Conservation (phyloP, 1,284 basidiomycete genomes). For the Calocybe gambosa region DNA sequence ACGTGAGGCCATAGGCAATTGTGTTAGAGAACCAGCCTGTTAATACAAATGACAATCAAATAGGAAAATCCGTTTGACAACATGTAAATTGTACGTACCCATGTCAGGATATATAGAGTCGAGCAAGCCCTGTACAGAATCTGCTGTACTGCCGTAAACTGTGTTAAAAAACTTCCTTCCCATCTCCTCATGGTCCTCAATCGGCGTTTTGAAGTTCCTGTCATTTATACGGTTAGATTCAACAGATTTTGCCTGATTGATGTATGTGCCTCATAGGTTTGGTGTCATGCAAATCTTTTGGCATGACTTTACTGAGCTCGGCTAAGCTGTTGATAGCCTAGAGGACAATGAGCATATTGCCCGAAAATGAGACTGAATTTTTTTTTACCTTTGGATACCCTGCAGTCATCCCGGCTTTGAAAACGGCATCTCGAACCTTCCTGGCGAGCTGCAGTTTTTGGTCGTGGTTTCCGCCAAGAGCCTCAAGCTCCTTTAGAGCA, state of each 20-base stretch:
- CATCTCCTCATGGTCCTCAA: slow-evolving; percentile 34
- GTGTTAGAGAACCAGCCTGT: slow-evolving; percentile 47
- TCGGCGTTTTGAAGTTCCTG: slow-evolving; percentile 33
- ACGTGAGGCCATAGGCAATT: slow-evolving; percentile 45
- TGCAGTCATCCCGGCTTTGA: slow-evolving; percentile 48
- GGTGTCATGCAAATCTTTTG: slow-evolving; percentile 33
- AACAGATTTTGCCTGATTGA: neutral
- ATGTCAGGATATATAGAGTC: slow-evolving; percentile 50
- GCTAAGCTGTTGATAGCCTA: slow-evolving; percentile 44
- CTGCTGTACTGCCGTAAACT: slow-evolving; percentile 47
- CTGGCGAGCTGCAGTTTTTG: slow-evolving; percentile 27
- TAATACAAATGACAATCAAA: neutral
- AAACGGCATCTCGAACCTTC: slow-evolving; percentile 48
- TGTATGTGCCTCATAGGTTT: slow-evolving; percentile 29
- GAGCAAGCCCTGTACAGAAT: slow-evolving; percentile 35
- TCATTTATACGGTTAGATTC: neutral
- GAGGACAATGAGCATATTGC: neutral
- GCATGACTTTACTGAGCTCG: slow-evolving; percentile 35
- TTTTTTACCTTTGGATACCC: slow-evolving; percentile 45
- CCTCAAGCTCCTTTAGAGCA: slow-evolving; percentile 37
- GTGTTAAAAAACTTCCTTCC: slow-evolving; percentile 38
- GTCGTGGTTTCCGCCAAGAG: neutral
- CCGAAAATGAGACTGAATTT: slow-evolving; percentile 6
- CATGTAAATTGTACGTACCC: slow-evolving; percentile 29
- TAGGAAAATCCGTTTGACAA: neutral